Base-by-base conservation (phyloP, 352 stramenopile genomes). In the Globisporangium barbulae region DNA sequence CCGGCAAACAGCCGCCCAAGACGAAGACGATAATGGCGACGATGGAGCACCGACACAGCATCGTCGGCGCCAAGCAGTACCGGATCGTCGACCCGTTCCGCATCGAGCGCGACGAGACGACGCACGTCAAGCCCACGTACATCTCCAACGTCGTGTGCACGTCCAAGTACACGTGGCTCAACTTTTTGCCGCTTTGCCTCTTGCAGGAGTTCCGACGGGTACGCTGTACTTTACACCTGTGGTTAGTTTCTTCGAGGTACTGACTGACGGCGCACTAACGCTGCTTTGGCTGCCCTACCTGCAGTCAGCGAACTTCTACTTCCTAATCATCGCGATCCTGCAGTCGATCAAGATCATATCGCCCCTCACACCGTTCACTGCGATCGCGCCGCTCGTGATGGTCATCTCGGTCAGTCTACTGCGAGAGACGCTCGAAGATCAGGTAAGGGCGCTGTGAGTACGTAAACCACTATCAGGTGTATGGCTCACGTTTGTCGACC, bases 141-240 rank as follows among this genome's bases (percentile, higher is more conserved):
- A 76, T 81, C 44, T 83, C 67, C 59, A 98, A 98, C 65, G 73
- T 72, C 49, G 90, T 98, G 22, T 72, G 75, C 31, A 98, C 93
- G 30, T 88, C 79, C 71, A 98, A 97, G 79, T 99, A 99, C 77
- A 88, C 79, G 33, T 72, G 74, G 52, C 28, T 85, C 57, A 92
- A 88, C 67, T 89, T 92, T 31, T 53, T 92, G 25, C 83, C 81
- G 31, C 73, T 89, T 8, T 90, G 79, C 62, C 61, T 92, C 17
- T 37, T 89, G 9, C 81, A 90, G 83, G 64, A 98, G 76, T 75
- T 99, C 94, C 81, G 76, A 54, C 71, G 81, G 70, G 80, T 90
- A 68, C 37, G 68, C 30, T 64, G 1, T 5, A 39, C 19, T 31
- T 22, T 55, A 25, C 15, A 12, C 35, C 35, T 9, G 12, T 15